Conservation (phyloP, 106 monocot genomes). For the Hemerocallis citrina region DNA sequence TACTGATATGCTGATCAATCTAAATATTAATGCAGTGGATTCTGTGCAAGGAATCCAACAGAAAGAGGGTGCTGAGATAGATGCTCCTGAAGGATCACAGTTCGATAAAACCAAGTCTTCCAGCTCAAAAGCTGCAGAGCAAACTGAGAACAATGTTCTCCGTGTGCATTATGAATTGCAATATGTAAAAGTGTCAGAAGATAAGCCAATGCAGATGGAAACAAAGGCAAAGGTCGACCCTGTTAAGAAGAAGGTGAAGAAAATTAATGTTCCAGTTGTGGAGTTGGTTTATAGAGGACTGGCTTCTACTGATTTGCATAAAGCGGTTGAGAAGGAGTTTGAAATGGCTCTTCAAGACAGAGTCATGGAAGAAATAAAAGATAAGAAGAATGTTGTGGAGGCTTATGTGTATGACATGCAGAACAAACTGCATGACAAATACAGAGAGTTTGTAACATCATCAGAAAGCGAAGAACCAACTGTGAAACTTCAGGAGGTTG, state of each 20-base stretch:
- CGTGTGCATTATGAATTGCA: no score
- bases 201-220: no score
- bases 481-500: slow-evolving; percentile 70
- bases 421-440: slow-evolving; percentile 90
- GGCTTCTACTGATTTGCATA: slow-evolving; percentile 49
- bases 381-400: slow-evolving; percentile 98
- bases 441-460: slow-evolving; percentile 52
- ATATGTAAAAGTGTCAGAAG: no score
- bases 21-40: no score
- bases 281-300: slow-evolving; percentile 55
- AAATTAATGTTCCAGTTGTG: slow-evolving; percentile 54
- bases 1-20: no score
- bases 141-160: no score
- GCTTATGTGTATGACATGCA: slow-evolving; percentile 96
- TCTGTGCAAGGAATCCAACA: no score
- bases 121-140: no score
- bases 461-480: slow-evolving; percentile 48
- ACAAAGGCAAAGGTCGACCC: slow-evolving; percentile 52
- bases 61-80: no score
- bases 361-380: slow-evolving; percentile 97
- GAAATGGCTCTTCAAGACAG: slow-evolving; percentile 94
- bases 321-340: slow-evolving; percentile 69
- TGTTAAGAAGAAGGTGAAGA: slow-evolving; percentile 75
- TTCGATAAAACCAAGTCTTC: no score
- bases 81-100: no score